Conservation (phyloP, 192 early-diverging fungal genomes). For the Umbelopsis ramanniana region DNA sequence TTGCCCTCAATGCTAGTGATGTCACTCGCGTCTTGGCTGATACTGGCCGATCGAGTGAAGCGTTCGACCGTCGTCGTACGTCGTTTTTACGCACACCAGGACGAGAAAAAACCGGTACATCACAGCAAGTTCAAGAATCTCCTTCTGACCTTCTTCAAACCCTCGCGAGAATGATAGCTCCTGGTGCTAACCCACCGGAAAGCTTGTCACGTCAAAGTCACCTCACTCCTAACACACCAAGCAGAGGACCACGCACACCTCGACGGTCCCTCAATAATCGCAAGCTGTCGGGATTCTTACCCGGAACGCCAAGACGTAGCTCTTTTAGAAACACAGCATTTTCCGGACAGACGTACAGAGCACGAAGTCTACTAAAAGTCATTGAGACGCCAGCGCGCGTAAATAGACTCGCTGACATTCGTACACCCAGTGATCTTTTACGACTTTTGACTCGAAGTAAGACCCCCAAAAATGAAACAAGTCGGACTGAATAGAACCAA, state of each 20-base stretch:
- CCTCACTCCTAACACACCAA: background rate
- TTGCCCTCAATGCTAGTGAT: conserved; percentile 12
- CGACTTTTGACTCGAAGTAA: conserved; percentile 9
- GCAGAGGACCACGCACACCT: background rate
- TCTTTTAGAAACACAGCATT: conserved; percentile 15
- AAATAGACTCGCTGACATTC: background rate
- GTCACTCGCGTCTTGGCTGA: background rate
- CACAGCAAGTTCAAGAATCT: background rate
- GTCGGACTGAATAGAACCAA: too few species aligned
- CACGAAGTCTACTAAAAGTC: background rate
- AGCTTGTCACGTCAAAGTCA: background rate
- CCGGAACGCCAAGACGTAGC: conserved; percentile 12
- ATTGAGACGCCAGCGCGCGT: background rate
- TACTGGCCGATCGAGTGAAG: conserved; percentile 1
- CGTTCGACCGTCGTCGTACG: background rate
- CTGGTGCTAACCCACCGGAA: background rate
- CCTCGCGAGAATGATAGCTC: conserved; percentile 3
- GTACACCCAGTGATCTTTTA: background rate
- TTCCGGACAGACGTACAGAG: background rate
- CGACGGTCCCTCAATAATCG: conserved; percentile 9
- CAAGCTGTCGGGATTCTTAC: conserved; percentile 4
- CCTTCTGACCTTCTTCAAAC: conserved; percentile 13
- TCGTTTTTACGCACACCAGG: background rate
- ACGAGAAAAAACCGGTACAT: background rate
- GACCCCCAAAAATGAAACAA: background rate